These are phyloP conservation scores for Schizophyllum commune DNA, from an alignment of 1,284 basidiomycete genomes.

Conservation along the genomic window DNA sequence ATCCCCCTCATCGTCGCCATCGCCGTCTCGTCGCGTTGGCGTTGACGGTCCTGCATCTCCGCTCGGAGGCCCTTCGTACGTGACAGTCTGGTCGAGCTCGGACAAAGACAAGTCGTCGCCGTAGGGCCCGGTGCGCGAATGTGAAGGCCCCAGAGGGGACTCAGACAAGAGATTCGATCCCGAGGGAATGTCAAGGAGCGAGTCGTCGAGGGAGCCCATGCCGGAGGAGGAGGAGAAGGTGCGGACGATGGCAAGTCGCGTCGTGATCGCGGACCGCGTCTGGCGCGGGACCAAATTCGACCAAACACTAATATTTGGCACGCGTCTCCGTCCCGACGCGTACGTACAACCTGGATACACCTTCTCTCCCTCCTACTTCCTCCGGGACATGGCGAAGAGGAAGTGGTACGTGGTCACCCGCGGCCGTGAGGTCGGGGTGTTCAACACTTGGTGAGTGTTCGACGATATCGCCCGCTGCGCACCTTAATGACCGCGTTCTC, in stretches of 20 bases:
- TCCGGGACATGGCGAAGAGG: constrained; percentile 2
- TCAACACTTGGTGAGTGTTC: constrained; percentile 19
- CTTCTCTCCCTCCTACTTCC: not conserved
- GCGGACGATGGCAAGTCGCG: constrained; percentile 25
- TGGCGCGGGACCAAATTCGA: not conserved
- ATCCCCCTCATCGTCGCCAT: not conserved
- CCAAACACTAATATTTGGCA: not conserved
- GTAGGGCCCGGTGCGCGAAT: constrained; percentile 35
- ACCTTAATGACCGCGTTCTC: not conserved
- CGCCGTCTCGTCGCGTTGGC: constrained; percentile 5
- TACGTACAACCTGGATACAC: not conserved
- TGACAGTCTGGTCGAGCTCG: constrained; percentile 38
- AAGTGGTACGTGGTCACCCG: constrained; percentile 10
- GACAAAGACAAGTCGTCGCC: constrained; percentile 55
- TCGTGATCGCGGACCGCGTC: constrained; percentile 10
- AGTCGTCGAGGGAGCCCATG: constrained; percentile 19
- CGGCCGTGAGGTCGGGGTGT: constrained; percentile 20
- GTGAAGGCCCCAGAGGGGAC: constrained; percentile 33
- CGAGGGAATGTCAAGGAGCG: constrained; percentile 18
- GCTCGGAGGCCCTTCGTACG: constrained; percentile 27
- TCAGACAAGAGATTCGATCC: constrained; percentile 36
- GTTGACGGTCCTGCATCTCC: constrained; percentile 28
- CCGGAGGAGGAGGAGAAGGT: not conserved
- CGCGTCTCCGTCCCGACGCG: not conserved
- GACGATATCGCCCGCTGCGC: not conserved